Evolutionary conservation across 805 yeast species (phyloP).

Genomic region (Metschnikowia shivogae): DNA sequence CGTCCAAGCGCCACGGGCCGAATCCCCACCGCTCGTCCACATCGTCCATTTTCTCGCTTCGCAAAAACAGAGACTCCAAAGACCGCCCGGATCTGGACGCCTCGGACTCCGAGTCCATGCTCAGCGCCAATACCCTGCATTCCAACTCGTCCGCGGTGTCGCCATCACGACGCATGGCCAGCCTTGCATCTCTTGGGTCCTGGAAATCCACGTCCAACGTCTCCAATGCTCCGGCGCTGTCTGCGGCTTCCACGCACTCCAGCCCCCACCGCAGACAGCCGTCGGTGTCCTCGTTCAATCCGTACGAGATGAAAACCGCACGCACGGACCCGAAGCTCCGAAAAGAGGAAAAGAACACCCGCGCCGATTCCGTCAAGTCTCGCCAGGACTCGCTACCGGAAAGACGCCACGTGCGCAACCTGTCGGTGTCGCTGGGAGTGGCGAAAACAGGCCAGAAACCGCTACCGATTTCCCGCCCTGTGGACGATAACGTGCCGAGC

Average conservation of each 20-base stretch:
- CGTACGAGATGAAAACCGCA: constrained; percentile 27
- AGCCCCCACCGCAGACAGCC: not conserved
- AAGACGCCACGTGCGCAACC: constrained; percentile 7
- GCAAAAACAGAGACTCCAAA: constrained; percentile 23
- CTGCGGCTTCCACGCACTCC: constrained; percentile 5
- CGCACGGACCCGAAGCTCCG: constrained; percentile 6
- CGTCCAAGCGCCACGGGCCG: not conserved
- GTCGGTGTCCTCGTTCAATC: constrained; percentile 30
- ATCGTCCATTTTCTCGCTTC: constrained; percentile 34
- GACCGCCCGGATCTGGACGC: constrained; percentile 21
- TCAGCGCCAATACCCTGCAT: constrained; percentile 7
- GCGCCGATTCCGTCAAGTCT: constrained; percentile 6
- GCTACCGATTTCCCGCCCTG: constrained; percentile 4
- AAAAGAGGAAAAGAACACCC: constrained; percentile 6
- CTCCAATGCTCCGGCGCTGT: constrained; percentile 18
- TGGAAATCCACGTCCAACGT: constrained; percentile 5
- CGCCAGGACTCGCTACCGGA: constrained; percentile 4
- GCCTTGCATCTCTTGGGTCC: constrained; percentile 8
- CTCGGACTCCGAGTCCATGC: constrained; percentile 32
- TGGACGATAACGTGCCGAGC: constrained; percentile 13
- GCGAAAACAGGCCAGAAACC: constrained; percentile 2
- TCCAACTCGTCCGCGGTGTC: constrained; percentile 2
- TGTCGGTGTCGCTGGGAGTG: constrained; percentile 7
- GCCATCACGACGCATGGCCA: constrained; percentile 8
- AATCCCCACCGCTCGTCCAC: constrained; percentile 27